Percentiles rank a stretch among this genome's conserved stretches.
These are phyloP conservation scores for Fistulina hepatica DNA, from an alignment of 1,284 basidiomycete genomes.

Conservation along the genomic window DNA sequence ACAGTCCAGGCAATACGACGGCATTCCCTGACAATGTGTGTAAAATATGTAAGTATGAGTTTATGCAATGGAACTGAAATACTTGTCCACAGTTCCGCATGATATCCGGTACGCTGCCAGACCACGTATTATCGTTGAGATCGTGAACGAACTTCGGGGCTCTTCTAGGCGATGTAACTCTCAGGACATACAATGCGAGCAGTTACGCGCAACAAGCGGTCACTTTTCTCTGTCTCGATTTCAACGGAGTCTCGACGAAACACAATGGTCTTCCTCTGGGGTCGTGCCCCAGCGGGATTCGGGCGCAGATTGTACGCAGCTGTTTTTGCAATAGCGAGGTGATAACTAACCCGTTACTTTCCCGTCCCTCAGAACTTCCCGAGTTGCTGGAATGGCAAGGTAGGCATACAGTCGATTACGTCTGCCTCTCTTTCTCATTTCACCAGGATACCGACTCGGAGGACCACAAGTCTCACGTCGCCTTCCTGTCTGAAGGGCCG, in stretches of 20 bases:
- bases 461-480: conserved; percentile 33
- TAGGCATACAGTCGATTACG: too few species aligned
- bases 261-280: conserved; percentile 19
- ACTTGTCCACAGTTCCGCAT: conserved; percentile 22
- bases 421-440: background rate
- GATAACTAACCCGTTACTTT: background rate
- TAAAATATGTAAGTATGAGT: background rate
- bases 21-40: conserved; percentile 21
- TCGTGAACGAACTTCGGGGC: background rate
- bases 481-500: conserved; percentile 33
- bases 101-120: conserved; percentile 22
- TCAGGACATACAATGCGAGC: conserved; percentile 25
- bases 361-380: conserved; percentile 25
- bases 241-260: conserved; percentile 19
- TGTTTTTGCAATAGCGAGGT: background rate
- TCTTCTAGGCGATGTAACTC: conserved; percentile 21
- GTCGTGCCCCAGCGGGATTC: conserved; percentile 29
- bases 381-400: conserved; percentile 32
- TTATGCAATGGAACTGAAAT: conserved; percentile 1
- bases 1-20: conserved; percentile 17
- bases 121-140: background rate
- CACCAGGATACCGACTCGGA: conserved; percentile 27
- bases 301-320: conserved; percentile 28
- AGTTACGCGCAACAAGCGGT: conserved; percentile 30
- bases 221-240: conserved; percentile 32